Conservation (phyloP, 2,329 filamentous ascomycete genomes). For the Meredithiella fracta region DNA sequence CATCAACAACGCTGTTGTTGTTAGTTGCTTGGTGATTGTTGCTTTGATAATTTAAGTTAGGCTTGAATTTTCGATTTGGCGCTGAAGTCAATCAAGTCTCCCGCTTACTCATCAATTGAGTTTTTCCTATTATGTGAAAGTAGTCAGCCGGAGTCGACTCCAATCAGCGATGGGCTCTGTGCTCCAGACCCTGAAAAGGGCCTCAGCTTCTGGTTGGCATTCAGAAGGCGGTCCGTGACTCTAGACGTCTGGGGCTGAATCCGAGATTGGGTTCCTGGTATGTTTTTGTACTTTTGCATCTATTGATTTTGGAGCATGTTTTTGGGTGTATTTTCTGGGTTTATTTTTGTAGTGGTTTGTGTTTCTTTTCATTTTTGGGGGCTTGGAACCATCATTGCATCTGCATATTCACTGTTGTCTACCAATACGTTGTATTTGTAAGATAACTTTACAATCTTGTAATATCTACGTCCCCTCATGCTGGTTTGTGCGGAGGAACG, state of each 20-base stretch:
- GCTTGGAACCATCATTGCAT: background rate
- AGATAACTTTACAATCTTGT: slow-evolving; percentile 11
- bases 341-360: background rate
- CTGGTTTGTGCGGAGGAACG: background rate
- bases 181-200: background rate
- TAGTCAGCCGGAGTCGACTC: background rate
- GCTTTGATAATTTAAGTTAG: background rate
- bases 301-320: too few relatives aligned
- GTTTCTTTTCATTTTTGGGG: background rate
- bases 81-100: background rate
- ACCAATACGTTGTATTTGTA: slow-evolving; percentile 3
- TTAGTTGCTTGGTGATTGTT: background rate
- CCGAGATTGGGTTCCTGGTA: background rate
- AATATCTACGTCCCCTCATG: slow-evolving; percentile 7
- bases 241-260: background rate
- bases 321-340: background rate
- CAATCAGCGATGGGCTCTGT: background rate
- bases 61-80: background rate
- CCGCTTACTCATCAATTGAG: background rate
- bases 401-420: slow-evolving; percentile 3
- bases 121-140: background rate
- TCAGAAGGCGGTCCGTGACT: too few relatives aligned
- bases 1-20: background rate
- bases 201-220: background rate
- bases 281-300: background rate